These are phyloP conservation scores for Blepharisma japonicum DNA, from an alignment of 73 alveolate species.

Conservation along the genomic window DNA sequence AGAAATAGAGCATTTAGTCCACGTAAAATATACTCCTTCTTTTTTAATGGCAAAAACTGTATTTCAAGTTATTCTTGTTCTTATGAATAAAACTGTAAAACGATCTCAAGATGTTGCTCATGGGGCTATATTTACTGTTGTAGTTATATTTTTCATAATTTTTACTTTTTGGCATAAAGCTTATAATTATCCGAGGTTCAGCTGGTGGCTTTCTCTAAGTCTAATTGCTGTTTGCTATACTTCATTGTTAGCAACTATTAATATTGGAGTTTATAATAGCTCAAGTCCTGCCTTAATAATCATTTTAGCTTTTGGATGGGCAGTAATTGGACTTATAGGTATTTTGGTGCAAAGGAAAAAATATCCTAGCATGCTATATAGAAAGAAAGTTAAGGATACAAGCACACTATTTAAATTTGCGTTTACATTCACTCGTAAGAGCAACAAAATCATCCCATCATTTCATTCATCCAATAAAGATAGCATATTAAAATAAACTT, in stretches of 20 bases:
- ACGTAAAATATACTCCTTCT: not conserved
- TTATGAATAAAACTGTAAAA: constrained; percentile 13
- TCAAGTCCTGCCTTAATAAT: too few species aligned
- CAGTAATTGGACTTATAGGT: too few species aligned
- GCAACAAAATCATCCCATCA: too few species aligned
- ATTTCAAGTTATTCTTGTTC: not conserved
- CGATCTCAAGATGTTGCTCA: not conserved
- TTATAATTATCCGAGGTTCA: constrained; percentile 23
- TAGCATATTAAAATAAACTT: too few species aligned
- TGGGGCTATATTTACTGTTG: constrained; percentile 7
- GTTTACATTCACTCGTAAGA: too few species aligned
- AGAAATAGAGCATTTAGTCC: not conserved
- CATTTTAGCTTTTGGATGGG: too few species aligned
- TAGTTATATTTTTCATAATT: not conserved
- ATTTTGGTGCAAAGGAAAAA: too few species aligned
- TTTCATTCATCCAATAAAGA: too few species aligned
- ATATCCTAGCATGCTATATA: too few species aligned
- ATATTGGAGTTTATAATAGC: too few species aligned
- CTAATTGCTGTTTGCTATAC: not conserved
- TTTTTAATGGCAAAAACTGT: constrained; percentile 19
- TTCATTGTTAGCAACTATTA: constrained; percentile 22
- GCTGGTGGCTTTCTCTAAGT: not conserved
- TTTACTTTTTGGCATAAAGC: not conserved
- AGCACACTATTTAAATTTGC: too few species aligned
- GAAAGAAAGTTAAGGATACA: too few species aligned